Conservation (phyloP, 768 basidiomycete species). For the Punctularia strigosozonata region DNA sequence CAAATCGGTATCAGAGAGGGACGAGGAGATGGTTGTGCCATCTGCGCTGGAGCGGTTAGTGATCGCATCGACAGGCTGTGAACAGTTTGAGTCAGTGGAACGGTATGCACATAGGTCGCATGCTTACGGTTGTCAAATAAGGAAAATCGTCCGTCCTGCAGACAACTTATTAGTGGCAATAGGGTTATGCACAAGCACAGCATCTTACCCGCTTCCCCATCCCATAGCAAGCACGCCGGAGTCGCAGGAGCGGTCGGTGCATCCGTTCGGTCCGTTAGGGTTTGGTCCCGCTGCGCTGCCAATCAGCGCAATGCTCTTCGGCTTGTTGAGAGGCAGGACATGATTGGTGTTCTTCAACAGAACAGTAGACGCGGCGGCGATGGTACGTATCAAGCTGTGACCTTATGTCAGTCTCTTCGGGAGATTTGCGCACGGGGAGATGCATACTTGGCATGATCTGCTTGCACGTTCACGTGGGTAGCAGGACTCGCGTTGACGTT, state of each 20-base stretch:
- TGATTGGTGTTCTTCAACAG: conserved; percentile 46
- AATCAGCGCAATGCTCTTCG: conserved; percentile 39
- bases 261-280: conserved; percentile 39
- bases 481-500: conserved; percentile 18
- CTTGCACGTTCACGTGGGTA: conserved; percentile 26
- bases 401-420: background rate
- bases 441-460: conserved; percentile 14
- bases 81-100: too few species aligned
- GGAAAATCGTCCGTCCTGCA: conserved; percentile 37
- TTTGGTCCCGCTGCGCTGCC: conserved; percentile 41
- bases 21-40: conserved; percentile 31
- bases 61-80: conserved; percentile 27
- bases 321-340: conserved; percentile 32
- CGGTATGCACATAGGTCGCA: background rate
- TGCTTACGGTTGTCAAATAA: conserved; percentile 31
- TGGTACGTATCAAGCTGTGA: conserved; percentile 32
- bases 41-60: conserved; percentile 23
- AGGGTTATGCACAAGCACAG: background rate
- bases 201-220: conserved; percentile 21
- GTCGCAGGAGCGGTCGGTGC: conserved; percentile 40
- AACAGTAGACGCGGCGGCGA: conserved; percentile 52
- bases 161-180: background rate
- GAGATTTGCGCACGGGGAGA: background rate
- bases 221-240: conserved; percentile 54
- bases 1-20: conserved; percentile 36